Conservation (phyloP, 768 basidiomycete species). For the Panellus pusillus region DNA sequence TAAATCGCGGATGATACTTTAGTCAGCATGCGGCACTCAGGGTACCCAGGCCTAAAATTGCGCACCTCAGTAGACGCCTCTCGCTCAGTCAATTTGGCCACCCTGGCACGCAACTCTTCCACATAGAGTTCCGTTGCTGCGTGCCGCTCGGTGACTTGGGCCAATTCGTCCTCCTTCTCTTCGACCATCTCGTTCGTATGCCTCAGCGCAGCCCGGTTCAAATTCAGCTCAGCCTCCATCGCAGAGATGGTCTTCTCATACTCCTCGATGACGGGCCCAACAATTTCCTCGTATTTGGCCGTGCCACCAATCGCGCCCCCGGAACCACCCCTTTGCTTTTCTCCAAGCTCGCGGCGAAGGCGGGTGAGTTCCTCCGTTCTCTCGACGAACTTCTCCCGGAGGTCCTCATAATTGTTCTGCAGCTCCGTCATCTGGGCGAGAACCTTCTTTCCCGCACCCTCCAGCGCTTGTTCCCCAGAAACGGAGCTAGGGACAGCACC, state of each 20-base stretch:
- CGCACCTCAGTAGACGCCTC: constrained; percentile 90
- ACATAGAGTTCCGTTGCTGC: constrained; percentile 82
- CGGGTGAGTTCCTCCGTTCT: constrained; percentile 87
- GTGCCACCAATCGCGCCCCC: constrained; percentile 68
- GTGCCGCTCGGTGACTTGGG: constrained; percentile 65
- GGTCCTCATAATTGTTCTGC: constrained; percentile 81
- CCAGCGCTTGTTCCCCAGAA: constrained; percentile 36
- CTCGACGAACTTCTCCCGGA: constrained; percentile 82
- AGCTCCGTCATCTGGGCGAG: constrained; percentile 80
- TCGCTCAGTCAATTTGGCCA: constrained; percentile 82
- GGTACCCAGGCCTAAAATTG: not conserved
- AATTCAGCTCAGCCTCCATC: constrained; percentile 88
- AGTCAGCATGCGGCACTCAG: not conserved
- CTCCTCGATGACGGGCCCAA: constrained; percentile 97
- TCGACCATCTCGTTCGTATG: constrained; percentile 92
- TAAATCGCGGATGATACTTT: constrained; percentile 19
- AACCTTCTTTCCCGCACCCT: constrained; percentile 73
- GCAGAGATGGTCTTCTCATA: constrained; percentile 97
- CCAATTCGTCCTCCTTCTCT: constrained; percentile 85
- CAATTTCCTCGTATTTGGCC: constrained; percentile 86
- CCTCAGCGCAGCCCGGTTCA: constrained; percentile 83
- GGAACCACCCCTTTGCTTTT: constrained; percentile 59
- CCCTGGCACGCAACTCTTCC: constrained; percentile 77
- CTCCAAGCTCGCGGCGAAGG: constrained; percentile 75
- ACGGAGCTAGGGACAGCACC: constrained; percentile 36